Evolutionary conservation across 2,329 filamentous ascomycete species (phyloP).

Genomic region (Pestalotiopsis fici): DNA sequence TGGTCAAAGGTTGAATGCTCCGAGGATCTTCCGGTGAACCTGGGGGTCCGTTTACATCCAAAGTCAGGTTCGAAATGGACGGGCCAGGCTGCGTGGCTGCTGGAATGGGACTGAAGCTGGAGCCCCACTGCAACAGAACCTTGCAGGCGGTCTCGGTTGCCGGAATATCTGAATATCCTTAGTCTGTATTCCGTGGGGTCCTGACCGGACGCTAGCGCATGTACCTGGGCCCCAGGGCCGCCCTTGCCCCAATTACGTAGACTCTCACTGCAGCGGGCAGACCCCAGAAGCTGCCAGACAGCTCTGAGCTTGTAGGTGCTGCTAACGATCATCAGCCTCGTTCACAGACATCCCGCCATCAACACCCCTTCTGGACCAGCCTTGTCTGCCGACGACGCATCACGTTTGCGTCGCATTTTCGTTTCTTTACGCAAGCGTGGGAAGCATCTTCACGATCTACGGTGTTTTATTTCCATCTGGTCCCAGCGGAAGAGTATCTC

Average conservation of each 20-base stretch:
- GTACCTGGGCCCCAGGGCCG: not conserved
- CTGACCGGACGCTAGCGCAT: not conserved
- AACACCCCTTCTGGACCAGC: not conserved
- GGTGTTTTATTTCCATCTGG: not conserved
- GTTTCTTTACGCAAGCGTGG: not conserved
- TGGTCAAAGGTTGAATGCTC: not conserved
- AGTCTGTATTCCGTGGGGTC: not conserved
- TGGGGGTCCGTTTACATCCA: too few species aligned
- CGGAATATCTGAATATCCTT: constrained; percentile 1
- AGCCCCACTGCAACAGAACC: too few species aligned
- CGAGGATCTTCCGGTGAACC: not conserved
- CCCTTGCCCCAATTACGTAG: constrained; percentile 1
- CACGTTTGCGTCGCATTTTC: not conserved
- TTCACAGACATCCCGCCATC: not conserved
- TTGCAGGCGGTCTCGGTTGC: not conserved
- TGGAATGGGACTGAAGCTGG: not conserved
- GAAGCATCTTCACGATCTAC: not conserved
- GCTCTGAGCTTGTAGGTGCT: not conserved
- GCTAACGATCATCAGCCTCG: constrained; percentile 2
- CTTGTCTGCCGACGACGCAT: not conserved
- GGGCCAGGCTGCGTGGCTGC: too few species aligned
- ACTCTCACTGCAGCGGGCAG: not conserved
- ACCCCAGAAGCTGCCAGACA: not conserved
- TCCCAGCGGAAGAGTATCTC: not conserved
- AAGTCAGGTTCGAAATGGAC: too few species aligned